Conservation (phyloP, 108 stramenopile genomes). For the Stephanodiscus minutulus region DNA sequence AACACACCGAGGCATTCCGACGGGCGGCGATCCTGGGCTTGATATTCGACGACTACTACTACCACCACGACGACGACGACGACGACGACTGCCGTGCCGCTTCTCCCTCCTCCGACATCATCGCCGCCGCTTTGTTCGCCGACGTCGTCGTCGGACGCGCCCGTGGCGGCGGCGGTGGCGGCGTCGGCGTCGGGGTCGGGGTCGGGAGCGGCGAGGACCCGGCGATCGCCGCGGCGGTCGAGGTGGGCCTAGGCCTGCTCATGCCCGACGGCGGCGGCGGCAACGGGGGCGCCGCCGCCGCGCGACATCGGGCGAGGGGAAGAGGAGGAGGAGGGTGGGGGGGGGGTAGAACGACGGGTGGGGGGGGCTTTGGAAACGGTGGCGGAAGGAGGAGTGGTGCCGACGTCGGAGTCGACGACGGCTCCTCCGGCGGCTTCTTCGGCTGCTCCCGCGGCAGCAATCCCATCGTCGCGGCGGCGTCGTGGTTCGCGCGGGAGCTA, state of each 20-base stretch:
- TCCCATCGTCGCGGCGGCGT: slow-evolving; percentile 22
- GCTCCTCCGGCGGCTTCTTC: no score
- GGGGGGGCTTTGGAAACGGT: no score
- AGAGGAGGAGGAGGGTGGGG: no score
- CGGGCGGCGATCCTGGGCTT: slow-evolving; percentile 59
- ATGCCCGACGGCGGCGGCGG: no score
- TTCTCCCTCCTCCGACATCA: neutral
- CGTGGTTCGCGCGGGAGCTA: slow-evolving; percentile 44
- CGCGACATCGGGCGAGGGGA: no score
- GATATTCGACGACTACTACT: slow-evolving; percentile 27
- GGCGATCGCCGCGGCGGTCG: slow-evolving; percentile 32
- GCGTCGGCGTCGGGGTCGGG: neutral
- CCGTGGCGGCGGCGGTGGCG: neutral
- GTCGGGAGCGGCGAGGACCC: slow-evolving; percentile 19
- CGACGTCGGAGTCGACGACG: no score
- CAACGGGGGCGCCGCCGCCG: no score
- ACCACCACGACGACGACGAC: slow-evolving; percentile 4
- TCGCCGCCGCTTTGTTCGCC: neutral
- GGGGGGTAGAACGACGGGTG: no score
- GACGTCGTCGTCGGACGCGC: slow-evolving; percentile 22
- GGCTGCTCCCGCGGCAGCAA: neutral
- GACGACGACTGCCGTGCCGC: neutral
- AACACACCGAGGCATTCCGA: slow-evolving; percentile 62
- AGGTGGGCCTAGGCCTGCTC: slow-evolving; percentile 20
- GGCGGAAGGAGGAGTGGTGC: no score